Evolutionary conservation across 169 alveolate species (phyloP).

Genomic region (Plasmodium blacklocki): DNA sequence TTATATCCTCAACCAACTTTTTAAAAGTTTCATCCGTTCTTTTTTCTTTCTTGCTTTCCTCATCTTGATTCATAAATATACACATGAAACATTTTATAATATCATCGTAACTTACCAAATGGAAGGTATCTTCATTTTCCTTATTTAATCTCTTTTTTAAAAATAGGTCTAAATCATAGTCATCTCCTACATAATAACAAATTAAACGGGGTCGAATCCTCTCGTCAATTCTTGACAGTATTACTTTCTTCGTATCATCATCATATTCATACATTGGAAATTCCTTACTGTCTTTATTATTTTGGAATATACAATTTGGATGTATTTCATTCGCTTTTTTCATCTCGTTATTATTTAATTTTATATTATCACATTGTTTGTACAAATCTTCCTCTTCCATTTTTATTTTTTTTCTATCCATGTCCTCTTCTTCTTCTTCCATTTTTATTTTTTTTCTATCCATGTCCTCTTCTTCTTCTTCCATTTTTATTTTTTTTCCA

Average conservation of each 20-base stretch:
- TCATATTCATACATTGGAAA: neutral
- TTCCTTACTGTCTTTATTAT: neutral
- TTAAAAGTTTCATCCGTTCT: slow-evolving; percentile 8
- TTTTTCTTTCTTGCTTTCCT: neutral
- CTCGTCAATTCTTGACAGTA: slow-evolving; percentile 37
- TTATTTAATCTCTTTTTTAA: slow-evolving; percentile 19
- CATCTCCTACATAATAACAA: slow-evolving; percentile 35
- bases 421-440: too few relatives aligned
- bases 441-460: too few relatives aligned
- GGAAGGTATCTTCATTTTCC: slow-evolving; percentile 3
- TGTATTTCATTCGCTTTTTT: neutral
- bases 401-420: too few relatives aligned
- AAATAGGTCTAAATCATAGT: slow-evolving; percentile 24
- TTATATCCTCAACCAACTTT: slow-evolving; percentile 22
- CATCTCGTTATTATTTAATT: neutral
- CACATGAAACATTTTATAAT: slow-evolving; percentile 15
- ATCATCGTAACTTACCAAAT: slow-evolving; percentile 36
- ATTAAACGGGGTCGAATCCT: slow-evolving; percentile 50
- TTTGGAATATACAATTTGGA: neutral
- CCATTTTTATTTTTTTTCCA: too few relatives aligned
- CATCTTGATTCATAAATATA: neutral
- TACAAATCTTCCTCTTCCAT: too few relatives aligned
- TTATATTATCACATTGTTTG: neutral
- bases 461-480: too few relatives aligned
- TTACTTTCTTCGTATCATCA: slow-evolving; percentile 35